Evolutionary conservation across 441 rosid genomes (phyloP), one percentile per base, ranked within the genome.

Genomic region (Jatropha podagrica): DNA sequence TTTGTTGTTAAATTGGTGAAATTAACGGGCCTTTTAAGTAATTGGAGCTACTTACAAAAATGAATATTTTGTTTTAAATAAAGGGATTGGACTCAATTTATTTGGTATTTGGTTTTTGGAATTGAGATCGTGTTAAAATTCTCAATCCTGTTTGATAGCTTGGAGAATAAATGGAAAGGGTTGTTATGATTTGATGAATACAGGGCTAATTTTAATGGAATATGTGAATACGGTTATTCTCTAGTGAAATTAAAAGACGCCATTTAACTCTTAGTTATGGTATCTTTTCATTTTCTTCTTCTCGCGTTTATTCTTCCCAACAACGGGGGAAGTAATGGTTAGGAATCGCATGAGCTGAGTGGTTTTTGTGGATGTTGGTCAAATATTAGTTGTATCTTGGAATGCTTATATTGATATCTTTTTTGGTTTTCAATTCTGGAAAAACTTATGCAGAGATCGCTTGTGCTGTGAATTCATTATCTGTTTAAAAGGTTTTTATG

Each of bases 81-180:
- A 46, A 9, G 49, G 18, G 56, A 18, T 74, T 42, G 55, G 41
- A 17, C 56, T 40, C 37, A 63, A 26, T 77, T 13, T 64, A 60
- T 42, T 32, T 8, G 40, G 4, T 68, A 56, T 12, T 54, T 72
- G 55, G 68, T 48, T 46, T 23, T 15, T 49, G 37, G 52, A 41
- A 20, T 68, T 62, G 54, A 68, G 65, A 41, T 68, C 71, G 18
- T 59, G 62, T 23, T 78, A 52, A 13, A 59, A 68, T 56, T 68
- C 23, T 73, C 66, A 38, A 40, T 49, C 60, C 46, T 68, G 56
- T 12, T 52, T 59, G 56, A 67, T 54, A 40, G 49, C 69, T 15
- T 20, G 49, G 67, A 26, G 68, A 66, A 41, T 42, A 40, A 4
- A 40, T n/a, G 46, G 26, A 63, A 42, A n/a, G 8, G 65, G 26